Percentiles rank a stretch among this genome's conserved stretches.
These are phyloP conservation scores for Cylindrotheca closterium DNA, from an alignment of 108 stramenopile species.

Conservation along the genomic window DNA sequence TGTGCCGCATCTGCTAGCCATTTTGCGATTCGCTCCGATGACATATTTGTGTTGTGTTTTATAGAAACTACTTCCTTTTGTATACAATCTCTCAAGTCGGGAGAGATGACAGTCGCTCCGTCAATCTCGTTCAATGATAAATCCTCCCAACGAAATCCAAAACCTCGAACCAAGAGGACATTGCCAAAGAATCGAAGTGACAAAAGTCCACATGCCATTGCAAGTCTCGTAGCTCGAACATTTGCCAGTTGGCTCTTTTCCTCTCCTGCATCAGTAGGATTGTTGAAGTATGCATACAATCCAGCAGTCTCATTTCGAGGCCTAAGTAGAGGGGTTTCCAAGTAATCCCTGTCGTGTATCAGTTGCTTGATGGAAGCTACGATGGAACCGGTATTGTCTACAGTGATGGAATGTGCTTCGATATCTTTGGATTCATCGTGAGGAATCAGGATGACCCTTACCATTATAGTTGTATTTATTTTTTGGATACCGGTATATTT, in stretches of 20 bases:
- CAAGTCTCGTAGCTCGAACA: constrained; percentile 72
- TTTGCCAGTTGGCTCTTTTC: constrained; percentile 28
- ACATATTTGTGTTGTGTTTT: neutral
- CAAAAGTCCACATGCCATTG: constrained; percentile 81
- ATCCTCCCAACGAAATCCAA: constrained; percentile 24
- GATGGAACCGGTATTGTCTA: neutral
- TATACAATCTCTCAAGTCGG: constrained; percentile 56
- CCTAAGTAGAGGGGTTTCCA: constrained; percentile 31
- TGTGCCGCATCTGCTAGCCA: constrained; percentile 70
- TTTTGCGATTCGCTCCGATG: constrained; percentile 15
- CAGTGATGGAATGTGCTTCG: too few species aligned
- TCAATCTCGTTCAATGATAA: constrained; percentile 23
- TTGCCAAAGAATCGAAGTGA: constrained; percentile 52
- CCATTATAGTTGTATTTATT: neutral
- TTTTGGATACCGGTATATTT: neutral
- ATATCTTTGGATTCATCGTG: neutral
- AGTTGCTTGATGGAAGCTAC: neutral
- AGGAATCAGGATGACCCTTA: neutral
- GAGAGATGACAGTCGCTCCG: constrained; percentile 35
- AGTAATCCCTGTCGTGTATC: constrained; percentile 4
- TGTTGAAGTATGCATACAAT: constrained; percentile 33
- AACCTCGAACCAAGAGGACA: constrained; percentile 49
- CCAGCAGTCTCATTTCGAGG: constrained; percentile 27
- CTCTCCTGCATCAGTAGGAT: neutral
- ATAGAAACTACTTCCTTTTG: constrained; percentile 4